A percentile compares a stretch with the other conserved stretches of the same genome.
Conservation (phyloP, 2,329 filamentous ascomycete genomes). For the Calonectria multiphialidica region DNA sequence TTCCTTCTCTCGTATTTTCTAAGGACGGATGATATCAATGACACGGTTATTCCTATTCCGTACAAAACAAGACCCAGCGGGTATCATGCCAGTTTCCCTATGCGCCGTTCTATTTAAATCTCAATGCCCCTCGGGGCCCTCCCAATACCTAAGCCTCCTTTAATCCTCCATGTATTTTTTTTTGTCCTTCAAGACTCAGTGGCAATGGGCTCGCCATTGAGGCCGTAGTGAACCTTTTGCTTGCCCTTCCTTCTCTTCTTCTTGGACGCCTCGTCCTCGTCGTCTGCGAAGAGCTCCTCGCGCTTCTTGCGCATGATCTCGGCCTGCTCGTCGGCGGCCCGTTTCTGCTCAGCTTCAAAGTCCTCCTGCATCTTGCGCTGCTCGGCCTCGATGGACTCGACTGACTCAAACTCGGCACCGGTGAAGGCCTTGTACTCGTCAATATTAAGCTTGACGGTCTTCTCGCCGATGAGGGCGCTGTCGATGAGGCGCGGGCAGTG, state of each 20-base stretch:
- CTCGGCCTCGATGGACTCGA: constrained; percentile 69
- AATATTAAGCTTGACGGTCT: constrained; percentile 69
- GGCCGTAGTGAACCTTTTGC: constrained; percentile 49
- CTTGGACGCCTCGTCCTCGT: constrained; percentile 45
- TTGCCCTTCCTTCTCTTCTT: constrained; percentile 52
- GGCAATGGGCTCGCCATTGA: constrained; percentile 52
- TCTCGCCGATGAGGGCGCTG: constrained; percentile 71
- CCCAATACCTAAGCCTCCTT: constrained; percentile 2
- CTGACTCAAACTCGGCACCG: constrained; percentile 65
- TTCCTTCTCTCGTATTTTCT: constrained; percentile 6
- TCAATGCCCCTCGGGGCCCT: constrained; percentile 9
- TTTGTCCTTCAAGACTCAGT: constrained; percentile 33
- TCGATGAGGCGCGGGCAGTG: constrained; percentile 73
- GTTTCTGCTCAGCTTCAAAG: constrained; percentile 58
- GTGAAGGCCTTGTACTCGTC: constrained; percentile 71
- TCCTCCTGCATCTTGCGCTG: constrained; percentile 60
- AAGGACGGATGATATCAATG: constrained; percentile 27
- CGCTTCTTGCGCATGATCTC: constrained; percentile 61
- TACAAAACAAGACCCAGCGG: constrained; percentile 38
- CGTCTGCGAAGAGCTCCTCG: constrained; percentile 62
- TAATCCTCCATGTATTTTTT: constrained; percentile 8
- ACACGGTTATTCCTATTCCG: constrained; percentile 13
- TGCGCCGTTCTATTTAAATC: constrained; percentile 35
- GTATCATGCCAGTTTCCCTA: constrained; percentile 40
- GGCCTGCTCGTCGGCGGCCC: constrained; percentile 59